Base-by-base conservation (phyloP, 805 yeast species). In the Ogataea nonfermentans region DNA sequence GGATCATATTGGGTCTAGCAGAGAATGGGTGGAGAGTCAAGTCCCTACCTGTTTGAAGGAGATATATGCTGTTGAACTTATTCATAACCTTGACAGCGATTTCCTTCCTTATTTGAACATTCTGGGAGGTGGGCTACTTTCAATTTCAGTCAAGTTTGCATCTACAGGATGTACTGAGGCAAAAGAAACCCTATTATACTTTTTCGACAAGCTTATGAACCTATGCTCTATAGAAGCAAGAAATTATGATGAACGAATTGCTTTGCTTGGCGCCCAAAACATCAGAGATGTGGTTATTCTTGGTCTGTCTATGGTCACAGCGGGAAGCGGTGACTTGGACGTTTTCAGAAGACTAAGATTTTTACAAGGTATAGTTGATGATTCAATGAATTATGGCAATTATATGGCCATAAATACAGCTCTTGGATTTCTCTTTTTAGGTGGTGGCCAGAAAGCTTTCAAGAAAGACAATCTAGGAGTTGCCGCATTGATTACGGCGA, bases 361-460 rank as follows among this genome's bases (percentile, higher is more conserved):
- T 17, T 63, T 87, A 23, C 89, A 85, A 56, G 85, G 83, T 14
- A 68, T 73, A 9, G 71, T 76, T 0, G 60, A 56, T 23, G 52
- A 52, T 10, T 43, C 50, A 10, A 56, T 68, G 31, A 68, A 70
- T 8, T 88, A 76, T 58, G 93, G 95, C 0, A 76, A 79, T 43
- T 85, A 76, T 53, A 78, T 84, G 79, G 85, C 90, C 0, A 69
- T 81, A 2, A 87, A 85, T 52, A 74, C 86, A 68, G 85, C 95
- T 0, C 62, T 93, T 26, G 99, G 99, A 2, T 79, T 91, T 51
- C 66, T 91, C 38, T 90, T 91, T 56, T 60, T 93, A 25, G 96
- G 96, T 0, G 93, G 96, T 2, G 96, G 98, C 0, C 96, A 88
- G 57, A 88, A 79, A 59, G 89, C 95, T 0, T 74, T 93, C 42